A percentile compares a stretch with the other conserved stretches of the same genome.
phyloP scores from a whole-genome alignment of 495 filamentous ascomycete genomes.

The Penicillium simplicissimum region DNA sequence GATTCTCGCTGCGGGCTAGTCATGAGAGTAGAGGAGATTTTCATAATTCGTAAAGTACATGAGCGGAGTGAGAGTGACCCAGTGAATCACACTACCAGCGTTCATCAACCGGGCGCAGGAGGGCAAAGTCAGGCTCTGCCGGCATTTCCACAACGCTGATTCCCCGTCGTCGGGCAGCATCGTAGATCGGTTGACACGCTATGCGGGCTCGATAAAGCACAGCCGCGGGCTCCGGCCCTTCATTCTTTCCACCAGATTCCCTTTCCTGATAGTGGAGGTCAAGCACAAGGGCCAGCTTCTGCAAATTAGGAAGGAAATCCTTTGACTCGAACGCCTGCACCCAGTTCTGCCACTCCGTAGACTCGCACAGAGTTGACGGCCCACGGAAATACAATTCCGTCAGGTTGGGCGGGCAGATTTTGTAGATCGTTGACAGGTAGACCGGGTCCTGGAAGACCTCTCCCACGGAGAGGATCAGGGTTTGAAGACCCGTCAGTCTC shows the following conservation, averaged over 20 bases:
- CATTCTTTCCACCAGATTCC: not conserved
- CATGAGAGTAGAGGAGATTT: not conserved
- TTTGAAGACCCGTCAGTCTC: constrained; percentile 18
- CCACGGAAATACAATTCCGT: constrained; percentile 26
- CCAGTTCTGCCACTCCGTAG: constrained; percentile 26
- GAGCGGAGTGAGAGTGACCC: not conserved
- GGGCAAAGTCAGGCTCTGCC: not conserved
- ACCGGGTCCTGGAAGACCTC: constrained; percentile 21
- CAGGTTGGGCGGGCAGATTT: constrained; percentile 21
- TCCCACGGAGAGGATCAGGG: constrained; percentile 26
- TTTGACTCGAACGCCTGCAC: constrained; percentile 15
- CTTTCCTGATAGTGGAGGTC: constrained; percentile 20
- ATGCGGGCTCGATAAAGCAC: constrained; percentile 14
- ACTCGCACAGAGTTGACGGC: constrained; percentile 19
- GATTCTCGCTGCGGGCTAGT: not conserved
- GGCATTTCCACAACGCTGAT: constrained; percentile 13
- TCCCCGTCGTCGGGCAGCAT: constrained; percentile 13
- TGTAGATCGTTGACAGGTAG: constrained; percentile 21
- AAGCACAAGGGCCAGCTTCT: constrained; percentile 23
- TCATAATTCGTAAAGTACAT: not conserved
- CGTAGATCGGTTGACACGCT: constrained; percentile 23
- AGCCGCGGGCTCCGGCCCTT: constrained; percentile 8
- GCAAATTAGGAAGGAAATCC: constrained; percentile 21
- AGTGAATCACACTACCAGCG: constrained; percentile 1
- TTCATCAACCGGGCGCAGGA: not conserved